Conservation (phyloP, 192 early-diverging fungal species). For the Glomus cerebriforme region DNA sequence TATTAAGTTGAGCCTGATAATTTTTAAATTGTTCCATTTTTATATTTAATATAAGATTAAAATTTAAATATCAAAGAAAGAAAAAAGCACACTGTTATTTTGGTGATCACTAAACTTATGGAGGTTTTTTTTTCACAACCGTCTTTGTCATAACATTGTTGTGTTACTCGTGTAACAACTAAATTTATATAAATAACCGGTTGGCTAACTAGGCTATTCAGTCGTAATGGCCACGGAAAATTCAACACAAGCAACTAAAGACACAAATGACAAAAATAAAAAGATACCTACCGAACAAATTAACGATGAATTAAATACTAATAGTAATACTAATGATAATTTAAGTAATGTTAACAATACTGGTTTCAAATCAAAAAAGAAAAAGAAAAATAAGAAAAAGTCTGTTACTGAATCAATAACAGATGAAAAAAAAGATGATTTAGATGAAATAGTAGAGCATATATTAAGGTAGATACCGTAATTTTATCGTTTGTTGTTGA, state of each 20-base stretch:
- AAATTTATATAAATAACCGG: no score
- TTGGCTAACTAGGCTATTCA: no score
- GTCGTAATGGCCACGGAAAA: no score
- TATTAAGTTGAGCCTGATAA: slow-evolving; percentile 64
- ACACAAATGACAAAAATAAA: background rate
- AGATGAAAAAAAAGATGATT: slow-evolving; percentile 8
- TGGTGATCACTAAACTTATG: no score
- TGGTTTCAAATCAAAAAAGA: slow-evolving; percentile 7
- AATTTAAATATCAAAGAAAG: no score
- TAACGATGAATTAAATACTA: background rate
- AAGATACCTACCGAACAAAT: background rate
- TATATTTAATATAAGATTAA: background rate
- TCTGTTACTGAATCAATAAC: background rate
- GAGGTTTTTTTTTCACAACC: no score
- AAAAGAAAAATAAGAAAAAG: slow-evolving; percentile 20
- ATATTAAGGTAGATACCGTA: slow-evolving; percentile 21
- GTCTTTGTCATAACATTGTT: no score
- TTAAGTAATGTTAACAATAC: background rate
- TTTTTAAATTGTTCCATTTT: slow-evolving; percentile 22
- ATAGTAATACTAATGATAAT: background rate
- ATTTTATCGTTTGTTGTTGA: background rate
- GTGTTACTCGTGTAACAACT: no score
- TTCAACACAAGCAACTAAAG: no score
- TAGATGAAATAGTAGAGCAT: slow-evolving; percentile 11
- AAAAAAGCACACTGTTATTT: no score